Evolutionary conservation across 768 basidiomycete genomes (phyloP), one percentile per base, ranked within the genome.

Genomic region (Termitomyces sp.): DNA sequence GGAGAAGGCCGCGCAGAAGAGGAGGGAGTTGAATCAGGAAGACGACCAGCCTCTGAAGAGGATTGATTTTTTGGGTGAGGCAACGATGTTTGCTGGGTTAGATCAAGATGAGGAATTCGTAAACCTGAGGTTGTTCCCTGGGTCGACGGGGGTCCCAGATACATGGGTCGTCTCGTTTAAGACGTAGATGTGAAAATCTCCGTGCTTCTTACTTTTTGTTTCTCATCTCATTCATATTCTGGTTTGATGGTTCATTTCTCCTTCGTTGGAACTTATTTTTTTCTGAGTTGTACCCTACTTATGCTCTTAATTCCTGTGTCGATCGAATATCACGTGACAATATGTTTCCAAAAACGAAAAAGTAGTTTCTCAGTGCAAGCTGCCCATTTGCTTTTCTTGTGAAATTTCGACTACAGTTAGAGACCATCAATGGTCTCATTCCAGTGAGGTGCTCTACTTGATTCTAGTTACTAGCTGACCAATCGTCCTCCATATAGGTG

Each of bases 61-160:
- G 61, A 80, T 89, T 9, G 88, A 90, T 69, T 85, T 77, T 72
- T 64, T 90, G 7, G 88, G 86, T 6, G 80, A 82, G 38, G 66
- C 63, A 33, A 82, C 81, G 9, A 68, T 81, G 40, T 89, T 89
- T 66, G 80, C 74, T 58, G 88, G 88, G 1, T 64, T 90, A 60
- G 82, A 84, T 63, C 78, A 70, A 68, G 81, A 86, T 58, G 81
- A 82, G 12, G 82, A 80, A 7, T 85, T 78, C 64, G 75, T 73
- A 56, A 83, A 79, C 65, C 65, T 70, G 65, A 74, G 83, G 58
- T 58, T 79, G 50, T 56, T 86, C 24, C 85, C 84, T 20, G 80
- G 78, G 12, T 58, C 61, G 36, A 61, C 73, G 47, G 65, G 58
- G 0, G 72, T 73, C 61, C 58, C 72, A 16, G 83, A 87, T 69